Evolutionary conservation across 2,329 filamentous ascomycete genomes (phyloP).

Genomic region (Aspergillus calidoustus): DNA sequence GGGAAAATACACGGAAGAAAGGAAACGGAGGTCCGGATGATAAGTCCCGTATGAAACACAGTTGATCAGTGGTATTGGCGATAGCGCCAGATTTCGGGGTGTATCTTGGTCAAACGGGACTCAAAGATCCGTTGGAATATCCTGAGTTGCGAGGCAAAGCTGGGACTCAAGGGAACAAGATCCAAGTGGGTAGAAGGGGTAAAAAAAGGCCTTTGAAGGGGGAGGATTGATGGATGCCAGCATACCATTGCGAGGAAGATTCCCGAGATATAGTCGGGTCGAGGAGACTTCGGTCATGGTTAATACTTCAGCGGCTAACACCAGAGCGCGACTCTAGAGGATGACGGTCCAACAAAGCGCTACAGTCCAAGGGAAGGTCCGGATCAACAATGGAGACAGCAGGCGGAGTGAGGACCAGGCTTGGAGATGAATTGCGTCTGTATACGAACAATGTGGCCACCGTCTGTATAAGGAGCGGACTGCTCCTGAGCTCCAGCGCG

Average conservation of each 20-base stretch:
- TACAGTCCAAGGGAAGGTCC: slow-evolving; percentile 10
- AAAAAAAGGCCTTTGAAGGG: slow-evolving; percentile 27
- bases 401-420: slow-evolving; percentile 1
- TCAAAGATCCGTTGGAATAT: slow-evolving; percentile 23
- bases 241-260: slow-evolving; percentile 94
- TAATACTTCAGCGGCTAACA: slow-evolving; percentile 18
- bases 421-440: slow-evolving; percentile 13
- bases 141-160: slow-evolving; percentile 17
- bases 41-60: slow-evolving; percentile 7
- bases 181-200: slow-evolving; percentile 27
- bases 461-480: slow-evolving; percentile 1
- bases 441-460: background rate
- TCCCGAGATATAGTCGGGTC: slow-evolving; percentile 95
- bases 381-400: background rate
- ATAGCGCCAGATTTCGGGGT: slow-evolving; percentile 13
- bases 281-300: slow-evolving; percentile 85
- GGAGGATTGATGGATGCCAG: slow-evolving; percentile 40
- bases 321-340: slow-evolving; percentile 12
- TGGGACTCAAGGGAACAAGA: slow-evolving; percentile 18
- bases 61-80: slow-evolving; percentile 1
- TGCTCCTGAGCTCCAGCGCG: slow-evolving; percentile 17
- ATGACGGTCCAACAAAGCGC: slow-evolving; percentile 3
- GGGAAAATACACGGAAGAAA: slow-evolving; percentile 13
- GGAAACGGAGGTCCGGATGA: slow-evolving; percentile 7
- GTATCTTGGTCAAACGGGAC: slow-evolving; percentile 19